Conservation (phyloP, 352 stramenopile species). For the Globisporangium cystogenes region DNA sequence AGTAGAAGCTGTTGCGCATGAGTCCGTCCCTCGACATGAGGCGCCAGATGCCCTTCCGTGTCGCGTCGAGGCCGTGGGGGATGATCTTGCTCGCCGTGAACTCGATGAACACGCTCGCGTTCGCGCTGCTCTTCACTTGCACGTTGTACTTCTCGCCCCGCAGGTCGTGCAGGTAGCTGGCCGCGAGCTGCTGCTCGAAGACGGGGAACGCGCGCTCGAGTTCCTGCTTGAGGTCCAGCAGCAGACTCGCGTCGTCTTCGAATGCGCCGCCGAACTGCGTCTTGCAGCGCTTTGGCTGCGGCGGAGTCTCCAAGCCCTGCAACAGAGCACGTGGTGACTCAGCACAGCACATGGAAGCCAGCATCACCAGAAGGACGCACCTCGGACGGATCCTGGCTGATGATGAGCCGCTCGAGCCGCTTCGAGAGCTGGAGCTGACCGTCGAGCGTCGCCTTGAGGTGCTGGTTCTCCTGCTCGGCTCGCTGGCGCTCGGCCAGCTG, state of each 20-base stretch:
- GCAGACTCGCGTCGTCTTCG: constrained; percentile 21
- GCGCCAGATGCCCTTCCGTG: constrained; percentile 27
- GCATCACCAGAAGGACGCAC: no score
- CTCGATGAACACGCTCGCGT: constrained; percentile 22
- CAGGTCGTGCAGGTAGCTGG: constrained; percentile 6
- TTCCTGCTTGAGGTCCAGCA: constrained; percentile 20
- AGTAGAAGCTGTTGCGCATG: constrained; percentile 23
- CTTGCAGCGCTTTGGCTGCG: constrained; percentile 16
- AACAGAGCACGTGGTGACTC: background rate
- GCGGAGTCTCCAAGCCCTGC: constrained; percentile 7
- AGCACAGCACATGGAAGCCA: no score
- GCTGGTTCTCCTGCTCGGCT: constrained; percentile 25
- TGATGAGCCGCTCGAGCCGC: constrained; percentile 20
- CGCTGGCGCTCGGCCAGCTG: constrained; percentile 20
- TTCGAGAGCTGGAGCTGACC: constrained; percentile 25
- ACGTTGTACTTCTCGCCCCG: background rate
- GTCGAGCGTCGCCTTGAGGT: constrained; percentile 21
- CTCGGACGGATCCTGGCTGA: constrained; percentile 18
- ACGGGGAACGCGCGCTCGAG: constrained; percentile 17
- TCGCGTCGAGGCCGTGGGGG: constrained; percentile 24
- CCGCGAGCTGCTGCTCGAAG: constrained; percentile 11
- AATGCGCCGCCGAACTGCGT: constrained; percentile 1
- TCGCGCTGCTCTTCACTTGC: constrained; percentile 1
- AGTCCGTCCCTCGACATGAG: constrained; percentile 23
- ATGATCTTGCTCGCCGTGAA: constrained; percentile 27